Evolutionary conservation across 2,329 filamentous ascomycete genomes (phyloP), one percentile per base, ranked within the genome.

Genomic region (Volutella citrinella): DNA sequence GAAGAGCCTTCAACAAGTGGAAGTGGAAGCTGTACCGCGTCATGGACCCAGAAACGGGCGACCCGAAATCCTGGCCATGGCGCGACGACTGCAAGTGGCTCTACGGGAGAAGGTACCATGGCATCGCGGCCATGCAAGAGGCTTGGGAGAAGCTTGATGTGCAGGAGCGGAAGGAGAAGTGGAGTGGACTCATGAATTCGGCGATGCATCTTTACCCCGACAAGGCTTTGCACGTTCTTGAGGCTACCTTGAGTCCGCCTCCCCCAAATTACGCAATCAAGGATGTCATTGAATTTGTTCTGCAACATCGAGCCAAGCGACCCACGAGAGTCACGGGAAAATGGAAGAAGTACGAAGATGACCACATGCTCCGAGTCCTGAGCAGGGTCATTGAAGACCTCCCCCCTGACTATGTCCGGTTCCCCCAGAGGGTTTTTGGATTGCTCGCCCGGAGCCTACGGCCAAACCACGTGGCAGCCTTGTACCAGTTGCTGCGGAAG

Each of bases 351-450:
- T n/a, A n/a, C n/a, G n/a, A n/a, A n/a, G 57, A 57, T 7, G 55
- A 59, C 14, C 49, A 59, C 27, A 36, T 55, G n/a, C 42, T 62
- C 7, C 47, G 52, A 13, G 25, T 61, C 12, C 36, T 57, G 20
- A 36, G 44, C 10, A 57, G 55, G 25, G 20, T 58, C n/a, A 25
- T 64, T 4, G 49, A 51, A 18, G 51, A 60, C 18, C 34, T 52
- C 1, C 56, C 50, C 4, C 23, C 37, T n/a, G 49, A 50, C 9
- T 45, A 60, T 40, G 37, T 65, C 6, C 60, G 56, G 5, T 49
- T 72, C 12, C 50, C 46, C 3, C 68, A 73, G 43, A 47, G 56
- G 18, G 57, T 60, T 3, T 46, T 71, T n/a, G 62, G 57, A 4
- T 33, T 56, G 7, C 36, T 61, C 13, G 55, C 58, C 2, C 43